Evolutionary conservation across 139 green algal genomes (phyloP).

Genomic region (Edaphochlamys debaryana): DNA sequence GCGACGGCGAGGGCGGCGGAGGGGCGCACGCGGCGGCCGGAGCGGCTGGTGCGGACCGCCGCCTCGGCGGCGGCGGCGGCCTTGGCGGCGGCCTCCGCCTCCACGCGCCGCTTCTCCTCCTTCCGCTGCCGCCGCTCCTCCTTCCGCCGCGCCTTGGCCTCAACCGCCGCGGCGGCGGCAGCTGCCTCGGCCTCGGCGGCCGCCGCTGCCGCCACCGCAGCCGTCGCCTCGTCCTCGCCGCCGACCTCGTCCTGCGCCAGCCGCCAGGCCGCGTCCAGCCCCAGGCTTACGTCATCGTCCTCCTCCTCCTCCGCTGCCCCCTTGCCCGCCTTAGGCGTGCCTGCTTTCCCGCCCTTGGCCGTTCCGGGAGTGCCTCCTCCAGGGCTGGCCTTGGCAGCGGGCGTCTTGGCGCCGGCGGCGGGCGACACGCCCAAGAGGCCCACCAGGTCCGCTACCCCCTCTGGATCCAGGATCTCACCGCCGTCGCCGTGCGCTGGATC

Average conservation of each 20-base stretch:
- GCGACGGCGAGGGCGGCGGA: not conserved
- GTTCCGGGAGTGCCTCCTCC: no score
- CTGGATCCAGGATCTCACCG: no score
- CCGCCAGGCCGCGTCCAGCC: not conserved
- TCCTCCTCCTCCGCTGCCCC: not conserved
- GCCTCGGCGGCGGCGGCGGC: no score
- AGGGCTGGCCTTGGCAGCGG: no score
- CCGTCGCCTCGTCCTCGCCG: not conserved
- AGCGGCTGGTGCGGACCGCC: not conserved
- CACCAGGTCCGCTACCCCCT: no score
- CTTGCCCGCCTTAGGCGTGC: no score
- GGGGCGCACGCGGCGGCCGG: not conserved
- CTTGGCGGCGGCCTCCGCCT: not conserved
- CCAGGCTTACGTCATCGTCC: not conserved
- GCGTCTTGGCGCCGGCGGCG: no score
- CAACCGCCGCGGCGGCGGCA: no score
- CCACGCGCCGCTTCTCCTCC: not conserved
- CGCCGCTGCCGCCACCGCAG: not conserved
- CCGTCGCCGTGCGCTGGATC: no score
- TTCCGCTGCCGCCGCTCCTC: not conserved
- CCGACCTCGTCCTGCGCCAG: not conserved
- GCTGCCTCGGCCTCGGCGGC: not conserved
- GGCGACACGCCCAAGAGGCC: no score
- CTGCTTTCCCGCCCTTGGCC: no score
- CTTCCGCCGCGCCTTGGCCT: no score